Conservation (phyloP, 2,329 filamentous ascomycete species). For the Cercospora berteroae region DNA sequence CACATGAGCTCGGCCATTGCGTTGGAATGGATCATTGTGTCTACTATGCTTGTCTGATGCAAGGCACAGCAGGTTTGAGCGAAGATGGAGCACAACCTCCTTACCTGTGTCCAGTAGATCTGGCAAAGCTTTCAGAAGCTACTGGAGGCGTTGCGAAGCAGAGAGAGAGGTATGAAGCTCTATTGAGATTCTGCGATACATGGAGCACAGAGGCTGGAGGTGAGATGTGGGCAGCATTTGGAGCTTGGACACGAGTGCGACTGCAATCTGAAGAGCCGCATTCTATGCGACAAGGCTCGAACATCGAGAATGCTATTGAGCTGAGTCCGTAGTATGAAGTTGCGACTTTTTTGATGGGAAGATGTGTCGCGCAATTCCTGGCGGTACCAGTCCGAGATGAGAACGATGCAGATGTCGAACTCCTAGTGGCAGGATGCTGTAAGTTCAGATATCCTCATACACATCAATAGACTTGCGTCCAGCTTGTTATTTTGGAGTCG, state of each 20-base stretch:
- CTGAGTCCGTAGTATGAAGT: not conserved
- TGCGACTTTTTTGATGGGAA: not conserved
- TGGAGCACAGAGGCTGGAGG: slow-evolving; percentile 40
- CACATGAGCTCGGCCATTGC: slow-evolving; percentile 67
- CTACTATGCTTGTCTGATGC: slow-evolving; percentile 65
- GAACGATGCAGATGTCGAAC: not conserved
- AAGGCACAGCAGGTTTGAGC: slow-evolving; percentile 55
- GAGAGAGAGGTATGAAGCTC: slow-evolving; percentile 41
- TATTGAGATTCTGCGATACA: slow-evolving; percentile 46
- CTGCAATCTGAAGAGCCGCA: not conserved
- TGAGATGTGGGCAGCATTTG: slow-evolving; percentile 48
- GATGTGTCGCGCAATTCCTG: not conserved
- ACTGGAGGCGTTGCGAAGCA: slow-evolving; percentile 25
- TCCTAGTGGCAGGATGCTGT: too few relatives aligned
- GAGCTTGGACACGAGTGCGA: slow-evolving; percentile 44
- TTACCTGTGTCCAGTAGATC: slow-evolving; percentile 61
- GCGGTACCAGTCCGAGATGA: not conserved
- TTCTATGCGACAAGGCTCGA: not conserved
- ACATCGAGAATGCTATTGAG: slow-evolving; percentile 1
- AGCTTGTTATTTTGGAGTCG: not conserved
- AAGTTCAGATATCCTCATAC: not conserved
- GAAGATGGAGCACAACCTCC: slow-evolving; percentile 64
- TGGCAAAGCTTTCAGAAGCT: slow-evolving; percentile 50
- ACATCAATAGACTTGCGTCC: not conserved
- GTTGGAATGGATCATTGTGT: slow-evolving; percentile 66